These are phyloP conservation scores for Ophiocytium majus DNA, from an alignment of 352 stramenopile species.

Conservation along the genomic window DNA sequence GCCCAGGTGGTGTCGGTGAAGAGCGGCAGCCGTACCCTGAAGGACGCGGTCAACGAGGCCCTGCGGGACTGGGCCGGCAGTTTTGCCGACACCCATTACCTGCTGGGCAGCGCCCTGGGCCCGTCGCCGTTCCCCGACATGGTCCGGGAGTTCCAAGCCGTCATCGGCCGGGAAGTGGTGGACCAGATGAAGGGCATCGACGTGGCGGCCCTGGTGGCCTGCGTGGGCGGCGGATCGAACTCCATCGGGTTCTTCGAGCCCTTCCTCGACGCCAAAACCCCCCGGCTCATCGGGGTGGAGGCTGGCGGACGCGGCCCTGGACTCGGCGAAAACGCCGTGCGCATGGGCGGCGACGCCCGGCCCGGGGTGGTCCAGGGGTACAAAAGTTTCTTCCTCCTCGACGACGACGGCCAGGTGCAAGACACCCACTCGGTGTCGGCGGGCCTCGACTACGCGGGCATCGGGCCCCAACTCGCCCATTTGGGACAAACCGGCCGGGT, in stretches of 20 bases:
- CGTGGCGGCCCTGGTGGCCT: constrained; percentile 86
- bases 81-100: constrained; percentile 92
- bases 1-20: constrained; percentile 86
- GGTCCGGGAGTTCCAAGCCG: constrained; percentile 90
- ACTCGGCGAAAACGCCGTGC: no score
- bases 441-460: no score
- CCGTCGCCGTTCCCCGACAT: constrained; percentile 95
- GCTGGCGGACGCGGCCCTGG: no score
- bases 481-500: no score
- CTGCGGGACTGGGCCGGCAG: constrained; percentile 90
- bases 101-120: constrained; percentile 94
- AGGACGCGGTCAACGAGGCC: constrained; percentile 97
- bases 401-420: no score
- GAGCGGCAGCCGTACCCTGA: constrained; percentile 88
- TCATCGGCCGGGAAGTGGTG: constrained; percentile 65
- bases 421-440: no score
- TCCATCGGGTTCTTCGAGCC: constrained; percentile 95
- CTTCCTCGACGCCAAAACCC: not conserved
- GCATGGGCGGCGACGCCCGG: no score
- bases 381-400: no score
- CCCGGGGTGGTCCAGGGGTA: no score
- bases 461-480: no score
- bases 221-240: constrained; percentile 93
- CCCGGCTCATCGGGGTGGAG: no score
- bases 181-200: constrained; percentile 79